Base-by-base conservation (phyloP, 1,139 yeast species). In the Scheffersomyces quercinus region DNA sequence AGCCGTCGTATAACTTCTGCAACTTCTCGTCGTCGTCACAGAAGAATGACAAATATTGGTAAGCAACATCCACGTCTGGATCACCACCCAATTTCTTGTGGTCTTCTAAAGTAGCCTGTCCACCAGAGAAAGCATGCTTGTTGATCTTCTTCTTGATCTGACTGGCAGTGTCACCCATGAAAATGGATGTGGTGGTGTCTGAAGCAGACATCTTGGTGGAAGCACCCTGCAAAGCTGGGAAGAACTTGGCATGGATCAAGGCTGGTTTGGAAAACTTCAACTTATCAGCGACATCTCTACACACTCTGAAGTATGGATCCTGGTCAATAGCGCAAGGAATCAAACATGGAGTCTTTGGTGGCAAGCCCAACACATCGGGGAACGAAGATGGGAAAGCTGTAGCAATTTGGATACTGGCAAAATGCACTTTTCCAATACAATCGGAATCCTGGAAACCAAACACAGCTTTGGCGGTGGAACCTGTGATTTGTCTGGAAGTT, bases 241-340 rank as follows among this genome's bases (percentile, higher is more conserved):
- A 93, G 68, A 95, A 95, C 68, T 88, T 87, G 46, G 99, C 85
- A 67, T 93, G 98, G 54, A 95, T 77, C 65, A 93, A 79, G 4
- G 97, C 82, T 15, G 98, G 99, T 68, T 95, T 95, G 52, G 91
- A 74, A 64, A 79, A 95, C 68, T 86, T 88, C 62, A 95, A 79
- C 66, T 91, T 93, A 60, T 85, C 90, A 24, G 99, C 97, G 51
- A 95, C 99, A 64, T 95, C 99, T 68, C 99, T 81, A 68, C 97
- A 88, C 28, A 95, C 96, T 66, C 99, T 81, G 74, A 95, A 95
- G 68, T 95, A 95, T 32, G 99, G 99, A 67, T 95, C 99, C 73
- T 91, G 97, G 65, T 95, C 99, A 65, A 95, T 95, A 38, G 99
- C 99, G 77, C 99, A 95, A 33, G 99, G 99, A 66, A 95, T 95